Percentiles rank a stretch among this genome's conserved stretches.
phyloP scores from a whole-genome alignment of 2,329 filamentous ascomycete species.

The Sarocladium kiliense region DNA sequence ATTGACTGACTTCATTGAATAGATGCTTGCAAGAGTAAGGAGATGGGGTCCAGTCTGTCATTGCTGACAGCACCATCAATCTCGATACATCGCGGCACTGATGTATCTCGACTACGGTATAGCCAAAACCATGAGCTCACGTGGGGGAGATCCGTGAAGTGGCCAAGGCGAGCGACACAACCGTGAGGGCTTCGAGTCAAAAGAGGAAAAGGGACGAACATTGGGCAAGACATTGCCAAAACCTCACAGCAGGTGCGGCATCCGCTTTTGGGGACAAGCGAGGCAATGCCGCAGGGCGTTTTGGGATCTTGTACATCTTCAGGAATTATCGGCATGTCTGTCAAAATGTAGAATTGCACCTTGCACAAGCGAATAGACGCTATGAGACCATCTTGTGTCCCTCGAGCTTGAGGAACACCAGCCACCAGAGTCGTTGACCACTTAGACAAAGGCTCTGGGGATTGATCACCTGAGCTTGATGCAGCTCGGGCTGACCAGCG shows the following conservation, averaged over 20 bases:
- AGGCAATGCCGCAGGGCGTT: neutral
- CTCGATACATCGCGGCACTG: too few species aligned
- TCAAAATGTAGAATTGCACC: neutral
- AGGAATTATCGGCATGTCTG: neutral
- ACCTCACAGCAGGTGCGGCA: neutral
- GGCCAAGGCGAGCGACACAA: too few species aligned
- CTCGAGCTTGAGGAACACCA: too few species aligned
- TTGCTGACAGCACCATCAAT: neutral
- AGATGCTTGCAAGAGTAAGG: slow-evolving; percentile 25
- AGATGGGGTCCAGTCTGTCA: slow-evolving; percentile 1
- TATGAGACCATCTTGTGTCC: neutral
- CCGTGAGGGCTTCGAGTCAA: too few species aligned
- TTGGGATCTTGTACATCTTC: neutral
- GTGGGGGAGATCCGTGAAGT: too few species aligned
- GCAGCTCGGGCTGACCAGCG: too few species aligned
- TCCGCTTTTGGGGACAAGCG: neutral
- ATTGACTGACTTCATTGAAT: neutral
- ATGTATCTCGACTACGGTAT: too few species aligned
- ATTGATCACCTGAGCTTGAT: too few species aligned
- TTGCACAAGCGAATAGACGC: neutral
- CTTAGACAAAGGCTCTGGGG: neutral
- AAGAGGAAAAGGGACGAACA: neutral
- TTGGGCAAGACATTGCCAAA: neutral
- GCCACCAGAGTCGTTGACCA: neutral
- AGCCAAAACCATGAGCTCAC: too few species aligned